Base-by-base conservation (phyloP, 148 eudicot genomes). In the Spergularia bocconei region DNA sequence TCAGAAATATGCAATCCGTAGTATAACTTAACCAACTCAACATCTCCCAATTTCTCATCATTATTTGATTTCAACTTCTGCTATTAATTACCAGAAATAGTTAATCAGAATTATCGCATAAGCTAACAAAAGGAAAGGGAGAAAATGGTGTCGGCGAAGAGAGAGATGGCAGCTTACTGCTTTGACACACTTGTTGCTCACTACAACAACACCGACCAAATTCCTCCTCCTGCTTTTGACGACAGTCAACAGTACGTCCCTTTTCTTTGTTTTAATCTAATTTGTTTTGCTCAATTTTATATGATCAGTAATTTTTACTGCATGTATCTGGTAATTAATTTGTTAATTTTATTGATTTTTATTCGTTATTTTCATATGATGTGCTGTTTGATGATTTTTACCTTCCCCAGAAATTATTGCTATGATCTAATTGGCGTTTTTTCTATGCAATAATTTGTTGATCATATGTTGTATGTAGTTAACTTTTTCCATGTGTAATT, bases 151-250 rank as follows among this genome's bases (percentile, higher is more conserved):
- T 81, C 89, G 74, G 98, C 98, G 63, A 90, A 89, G 67, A 79
- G 71, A 76, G 98, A 93, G 64, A 93, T 93, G 98, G 93, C 73
- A 77, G 96, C 89, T 61, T 93, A 87, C 84, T 93, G 98, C 85
- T 93, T 93, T 67, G 98, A 93, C 67, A 85, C 90, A 4, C 87
- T 93, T 17, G 84, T 90, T 75, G 88, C 91, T 85, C 96, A 93
- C 86, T 93, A 88, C 85, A 89, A 90, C 68, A 65, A 38, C 75
- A 11, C 78, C 82, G 86, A 87, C 13, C 84, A 85, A 75, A 56
- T 84, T 76, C 98, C 93, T 53, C 87, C 93, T 72, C 90, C 98
- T 80, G 90, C 93, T 79, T 92, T 92, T 75, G 90, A 90, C 2
- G 96, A 87, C 44, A 96, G 87, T 74, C 82, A 85, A 70, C 93